These are phyloP conservation scores for Neofusicoccum umdonicola DNA, from an alignment of 2,329 filamentous ascomycete genomes.

Conservation along the genomic window DNA sequence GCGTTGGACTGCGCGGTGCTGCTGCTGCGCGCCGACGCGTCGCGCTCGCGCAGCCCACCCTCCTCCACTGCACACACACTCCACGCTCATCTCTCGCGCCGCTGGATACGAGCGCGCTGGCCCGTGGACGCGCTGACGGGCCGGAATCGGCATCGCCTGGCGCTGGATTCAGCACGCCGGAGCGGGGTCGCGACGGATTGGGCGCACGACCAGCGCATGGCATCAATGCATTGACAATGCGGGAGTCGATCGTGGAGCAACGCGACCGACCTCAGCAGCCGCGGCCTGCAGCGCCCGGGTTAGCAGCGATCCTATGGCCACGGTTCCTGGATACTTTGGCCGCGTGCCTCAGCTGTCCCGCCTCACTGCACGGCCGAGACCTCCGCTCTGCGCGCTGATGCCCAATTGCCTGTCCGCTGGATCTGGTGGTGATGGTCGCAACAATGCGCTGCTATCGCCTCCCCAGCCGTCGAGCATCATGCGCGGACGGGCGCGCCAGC, in stretches of 20 bases:
- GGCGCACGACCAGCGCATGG: background rate
- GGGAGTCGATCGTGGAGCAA: too few relatives aligned
- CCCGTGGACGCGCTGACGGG: background rate
- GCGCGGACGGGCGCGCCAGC: background rate
- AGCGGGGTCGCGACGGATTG: constrained; percentile 11
- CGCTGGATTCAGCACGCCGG: background rate
- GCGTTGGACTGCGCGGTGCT: too few relatives aligned
- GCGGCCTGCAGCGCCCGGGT: background rate
- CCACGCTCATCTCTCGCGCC: background rate
- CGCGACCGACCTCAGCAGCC: background rate
- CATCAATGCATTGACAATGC: background rate
- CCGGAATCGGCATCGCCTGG: background rate
- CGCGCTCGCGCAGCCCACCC: too few relatives aligned
- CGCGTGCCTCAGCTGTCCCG: background rate
- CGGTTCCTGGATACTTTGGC: background rate
- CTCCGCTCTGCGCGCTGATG: background rate
- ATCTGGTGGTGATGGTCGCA: too few relatives aligned
- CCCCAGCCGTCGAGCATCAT: background rate
- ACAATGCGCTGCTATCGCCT: background rate
- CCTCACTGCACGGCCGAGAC: background rate
- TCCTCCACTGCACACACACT: background rate
- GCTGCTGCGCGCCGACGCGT: too few relatives aligned
- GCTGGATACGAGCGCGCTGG: background rate
- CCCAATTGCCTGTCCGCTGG: background rate
- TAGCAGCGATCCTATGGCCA: background rate